phyloP scores from a whole-genome alignment of 1,284 basidiomycete genomes.

The Trichosporon sp. region DNA sequence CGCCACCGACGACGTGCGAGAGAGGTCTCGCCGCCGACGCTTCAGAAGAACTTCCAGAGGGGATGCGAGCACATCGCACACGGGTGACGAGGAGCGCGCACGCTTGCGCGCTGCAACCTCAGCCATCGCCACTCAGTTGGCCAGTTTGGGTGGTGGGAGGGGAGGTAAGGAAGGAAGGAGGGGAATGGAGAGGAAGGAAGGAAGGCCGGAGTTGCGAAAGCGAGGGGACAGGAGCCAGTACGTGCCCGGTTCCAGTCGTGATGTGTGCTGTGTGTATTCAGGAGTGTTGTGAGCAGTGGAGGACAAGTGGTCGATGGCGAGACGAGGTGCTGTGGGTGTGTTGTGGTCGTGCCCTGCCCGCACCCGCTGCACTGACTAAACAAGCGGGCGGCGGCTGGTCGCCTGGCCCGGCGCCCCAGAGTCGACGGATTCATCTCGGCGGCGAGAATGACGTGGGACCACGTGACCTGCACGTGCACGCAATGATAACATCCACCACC shows the following conservation, averaged over 20 bases:
- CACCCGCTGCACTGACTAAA: conserved; percentile 10
- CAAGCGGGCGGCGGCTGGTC: conserved; percentile 12
- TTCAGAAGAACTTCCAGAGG: conserved; percentile 51
- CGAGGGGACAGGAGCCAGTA: neutral
- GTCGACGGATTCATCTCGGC: neutral
- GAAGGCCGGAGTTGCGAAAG: conserved; percentile 4
- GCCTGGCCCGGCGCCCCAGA: conserved; percentile 5
- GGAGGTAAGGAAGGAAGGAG: neutral
- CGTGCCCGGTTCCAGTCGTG: neutral
- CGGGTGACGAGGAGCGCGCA: conserved; percentile 47
- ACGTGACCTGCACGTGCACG: conserved; percentile 6
- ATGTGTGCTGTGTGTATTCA: neutral
- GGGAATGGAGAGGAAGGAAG: neutral
- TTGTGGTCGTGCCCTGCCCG: neutral
- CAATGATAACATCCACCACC: neutral
- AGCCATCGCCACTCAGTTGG: conserved; percentile 23
- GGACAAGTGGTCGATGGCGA: neutral
- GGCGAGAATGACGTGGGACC: conserved; percentile 16
- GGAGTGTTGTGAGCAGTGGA: too few relatives aligned
- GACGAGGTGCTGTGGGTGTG: neutral
- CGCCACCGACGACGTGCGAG: conserved; percentile 7
- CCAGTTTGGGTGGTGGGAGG: neutral
- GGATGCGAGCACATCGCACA: conserved; percentile 41
- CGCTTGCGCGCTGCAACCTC: conserved; percentile 42
- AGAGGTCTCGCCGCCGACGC: conserved; percentile 38